Evolutionary conservation across 192 early-diverging fungal genomes (phyloP).

Genomic region (Dimargaris cristalligena): DNA sequence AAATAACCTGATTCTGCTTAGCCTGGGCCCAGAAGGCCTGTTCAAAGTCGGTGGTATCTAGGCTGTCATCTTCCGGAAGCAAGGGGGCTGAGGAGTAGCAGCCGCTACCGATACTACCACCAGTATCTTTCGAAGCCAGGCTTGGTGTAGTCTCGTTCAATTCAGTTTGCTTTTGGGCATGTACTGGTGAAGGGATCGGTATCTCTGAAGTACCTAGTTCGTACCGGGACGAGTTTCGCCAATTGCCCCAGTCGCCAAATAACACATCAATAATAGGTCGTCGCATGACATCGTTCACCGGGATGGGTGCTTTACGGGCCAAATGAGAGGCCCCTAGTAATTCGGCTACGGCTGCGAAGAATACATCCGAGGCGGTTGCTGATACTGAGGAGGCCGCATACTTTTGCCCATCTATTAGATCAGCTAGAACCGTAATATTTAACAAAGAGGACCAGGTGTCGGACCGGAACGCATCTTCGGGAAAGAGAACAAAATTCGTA

Average conservation of each 20-base stretch:
- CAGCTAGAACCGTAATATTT: conserved; percentile 11
- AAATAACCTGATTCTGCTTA: conserved; percentile 21
- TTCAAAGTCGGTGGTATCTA: conserved; percentile 13
- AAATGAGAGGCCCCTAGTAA: conserved; percentile 16
- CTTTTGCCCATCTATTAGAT: neutral
- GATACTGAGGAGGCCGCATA: too few species aligned
- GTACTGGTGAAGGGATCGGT: too few species aligned
- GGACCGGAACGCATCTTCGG: conserved; percentile 18
- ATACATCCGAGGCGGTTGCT: too few species aligned
- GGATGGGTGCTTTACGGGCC: conserved; percentile 22
- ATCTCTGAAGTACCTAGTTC: too few species aligned
- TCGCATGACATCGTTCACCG: conserved; percentile 20
- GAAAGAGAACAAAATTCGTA: conserved; percentile 20
- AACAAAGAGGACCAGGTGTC: conserved; percentile 11
- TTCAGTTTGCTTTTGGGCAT: too few species aligned
- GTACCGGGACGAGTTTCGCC: conserved; percentile 16
- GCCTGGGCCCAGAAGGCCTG: conserved; percentile 18
- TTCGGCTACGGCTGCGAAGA: conserved; percentile 14
- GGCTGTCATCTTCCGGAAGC: too few species aligned
- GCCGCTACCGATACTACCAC: too few species aligned
- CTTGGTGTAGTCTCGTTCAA: too few species aligned
- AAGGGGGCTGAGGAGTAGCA: too few species aligned
- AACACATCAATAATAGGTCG: conserved; percentile 21
- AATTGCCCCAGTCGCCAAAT: conserved; percentile 18
- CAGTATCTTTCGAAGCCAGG: too few species aligned